Evolutionary conservation across 106 monocot genomes (phyloP).

Genomic region (Alisma plantagoaquatica): DNA sequence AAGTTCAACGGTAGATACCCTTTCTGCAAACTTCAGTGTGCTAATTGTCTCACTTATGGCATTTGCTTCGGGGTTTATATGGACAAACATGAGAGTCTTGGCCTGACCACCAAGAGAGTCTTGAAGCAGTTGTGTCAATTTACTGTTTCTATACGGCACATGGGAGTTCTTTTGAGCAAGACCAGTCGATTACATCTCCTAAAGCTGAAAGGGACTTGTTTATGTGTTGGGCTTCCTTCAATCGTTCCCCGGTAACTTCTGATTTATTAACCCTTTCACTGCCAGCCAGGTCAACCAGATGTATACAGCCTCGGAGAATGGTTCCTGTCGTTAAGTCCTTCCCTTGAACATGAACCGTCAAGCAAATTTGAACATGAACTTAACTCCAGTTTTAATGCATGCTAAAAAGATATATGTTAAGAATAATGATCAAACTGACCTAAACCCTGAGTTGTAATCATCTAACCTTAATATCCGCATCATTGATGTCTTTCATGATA

Average conservation of each 20-base stretch:
- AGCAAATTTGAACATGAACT: too few relatives aligned
- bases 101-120: conserved; percentile 99
- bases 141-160: conserved; percentile 97
- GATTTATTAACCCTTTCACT: conserved; percentile 97
- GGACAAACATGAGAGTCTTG: conserved; percentile 98
- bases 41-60: conserved; percentile 79
- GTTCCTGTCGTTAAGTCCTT: conserved; percentile 59
- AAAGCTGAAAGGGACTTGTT: conserved; percentile 95
- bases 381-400: too few relatives aligned
- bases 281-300: conserved; percentile 92
- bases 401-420: too few relatives aligned
- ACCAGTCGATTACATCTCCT: conserved; percentile 87
- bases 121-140: conserved; percentile 92
- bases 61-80: conserved; percentile 82
- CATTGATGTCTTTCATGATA: too few relatives aligned
- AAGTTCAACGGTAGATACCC: conserved; percentile 87
- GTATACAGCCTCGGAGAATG: conserved; percentile 70
- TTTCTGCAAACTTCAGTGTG: conserved; percentile 95
- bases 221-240: conserved; percentile 94
- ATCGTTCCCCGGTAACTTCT: conserved; percentile 75
- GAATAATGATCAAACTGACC: too few relatives aligned
- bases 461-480: too few relatives aligned
- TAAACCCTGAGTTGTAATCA: too few relatives aligned
- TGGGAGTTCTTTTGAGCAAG: conserved; percentile 87
- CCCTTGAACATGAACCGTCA: conserved; percentile 92